Evolutionary conservation across 2,329 filamentous ascomycete genomes (phyloP).

Genomic region (Penicillium sp.): DNA sequence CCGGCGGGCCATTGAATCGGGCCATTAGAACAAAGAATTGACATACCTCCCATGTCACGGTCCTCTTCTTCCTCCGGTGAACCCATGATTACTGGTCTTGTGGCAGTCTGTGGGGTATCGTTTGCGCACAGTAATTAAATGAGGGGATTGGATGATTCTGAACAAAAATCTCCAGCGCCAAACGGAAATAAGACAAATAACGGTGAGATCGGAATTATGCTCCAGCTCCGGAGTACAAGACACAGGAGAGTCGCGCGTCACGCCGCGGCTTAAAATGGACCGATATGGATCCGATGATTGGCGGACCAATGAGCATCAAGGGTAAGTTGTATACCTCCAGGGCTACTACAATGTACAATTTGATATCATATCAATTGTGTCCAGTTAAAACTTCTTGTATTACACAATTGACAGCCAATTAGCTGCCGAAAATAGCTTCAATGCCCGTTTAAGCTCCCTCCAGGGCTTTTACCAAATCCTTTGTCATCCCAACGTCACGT

Average conservation of each 20-base stretch:
- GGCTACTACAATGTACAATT: background rate
- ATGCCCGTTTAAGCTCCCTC: background rate
- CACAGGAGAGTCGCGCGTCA: background rate
- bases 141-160: background rate
- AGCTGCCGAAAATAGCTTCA: background rate
- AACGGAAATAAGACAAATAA: background rate
- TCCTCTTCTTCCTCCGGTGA: constrained; percentile 44
- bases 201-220: background rate
- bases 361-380: background rate
- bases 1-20: constrained; percentile 6
- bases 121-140: background rate
- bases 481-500: no score
- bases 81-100: constrained; percentile 25
- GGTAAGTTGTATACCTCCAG: background rate
- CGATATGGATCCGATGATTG: background rate
- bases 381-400: background rate
- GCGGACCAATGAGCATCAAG: background rate
- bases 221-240: background rate
- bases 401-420: background rate
- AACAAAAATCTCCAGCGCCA: background rate
- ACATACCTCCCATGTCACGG: constrained; percentile 40
- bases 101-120: background rate
- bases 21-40: constrained; percentile 6
- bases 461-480: no score
- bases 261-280: background rate